phyloP scores from a whole-genome alignment of 805 yeast species.

The Kluyveromyces siamensis region DNA sequence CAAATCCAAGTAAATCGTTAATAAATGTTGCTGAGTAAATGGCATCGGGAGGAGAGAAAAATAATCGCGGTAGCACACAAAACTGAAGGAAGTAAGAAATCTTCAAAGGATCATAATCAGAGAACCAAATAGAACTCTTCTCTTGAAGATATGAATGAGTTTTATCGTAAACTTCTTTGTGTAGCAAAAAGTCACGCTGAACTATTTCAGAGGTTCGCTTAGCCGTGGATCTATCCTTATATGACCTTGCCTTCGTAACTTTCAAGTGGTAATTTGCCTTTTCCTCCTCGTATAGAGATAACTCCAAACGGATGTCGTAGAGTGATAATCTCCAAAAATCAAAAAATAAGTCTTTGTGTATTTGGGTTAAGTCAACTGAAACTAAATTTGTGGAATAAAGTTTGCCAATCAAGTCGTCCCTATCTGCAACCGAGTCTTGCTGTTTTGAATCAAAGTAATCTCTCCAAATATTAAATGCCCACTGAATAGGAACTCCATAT shows the following conservation, averaged over 20 bases:
- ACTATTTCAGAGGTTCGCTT: slow-evolving; percentile 13
- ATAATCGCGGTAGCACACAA: slow-evolving; percentile 67
- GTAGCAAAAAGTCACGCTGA: slow-evolving; percentile 12
- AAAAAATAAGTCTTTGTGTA: slow-evolving; percentile 39
- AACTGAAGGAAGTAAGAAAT: slow-evolving; percentile 39
- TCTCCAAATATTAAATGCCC: slow-evolving; percentile 82
- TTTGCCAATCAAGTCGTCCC: slow-evolving; percentile 5
- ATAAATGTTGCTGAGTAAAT: slow-evolving; percentile 56
- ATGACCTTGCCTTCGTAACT: slow-evolving; percentile 5
- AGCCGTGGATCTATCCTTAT: slow-evolving; percentile 12
- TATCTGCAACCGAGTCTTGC: slow-evolving; percentile 8
- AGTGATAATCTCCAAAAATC: slow-evolving; percentile 68
- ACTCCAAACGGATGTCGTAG: slow-evolving; percentile 57
- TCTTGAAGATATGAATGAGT: slow-evolving; percentile 5
- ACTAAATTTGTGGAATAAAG: slow-evolving; percentile 9
- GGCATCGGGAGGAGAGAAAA: slow-evolving; percentile 80
- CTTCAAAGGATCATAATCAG: slow-evolving; percentile 13
- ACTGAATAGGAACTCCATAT: slow-evolving; percentile 41
- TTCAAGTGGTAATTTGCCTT: slow-evolving; percentile 12
- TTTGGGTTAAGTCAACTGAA: slow-evolving; percentile 17
- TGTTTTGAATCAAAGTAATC: slow-evolving; percentile 26
- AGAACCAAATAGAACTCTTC: slow-evolving; percentile 10
- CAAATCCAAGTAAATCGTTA: slow-evolving; percentile 37
- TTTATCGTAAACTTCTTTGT: slow-evolving; percentile 13
- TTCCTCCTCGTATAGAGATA: slow-evolving; percentile 41